These are phyloP conservation scores for Kwoniella sp. DNA, from an alignment of 768 basidiomycete genomes.

Conservation along the genomic window DNA sequence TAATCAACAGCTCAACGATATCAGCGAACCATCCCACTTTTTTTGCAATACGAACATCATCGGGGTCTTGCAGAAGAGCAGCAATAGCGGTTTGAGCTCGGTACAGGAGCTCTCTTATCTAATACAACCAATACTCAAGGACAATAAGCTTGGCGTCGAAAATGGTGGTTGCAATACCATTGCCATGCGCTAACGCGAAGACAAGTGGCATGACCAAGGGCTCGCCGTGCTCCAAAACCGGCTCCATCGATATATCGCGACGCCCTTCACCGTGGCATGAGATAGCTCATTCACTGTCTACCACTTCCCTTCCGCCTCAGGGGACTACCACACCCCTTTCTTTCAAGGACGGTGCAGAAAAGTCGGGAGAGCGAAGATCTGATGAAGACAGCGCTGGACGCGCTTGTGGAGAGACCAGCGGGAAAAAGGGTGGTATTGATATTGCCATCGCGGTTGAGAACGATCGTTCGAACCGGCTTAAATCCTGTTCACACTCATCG, in stretches of 20 bases:
- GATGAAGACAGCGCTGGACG: too few relatives aligned
- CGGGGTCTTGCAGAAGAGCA: neutral
- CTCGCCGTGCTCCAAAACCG: neutral
- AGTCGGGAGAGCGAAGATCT: too few relatives aligned
- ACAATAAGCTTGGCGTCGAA: too few relatives aligned
- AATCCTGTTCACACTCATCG: neutral
- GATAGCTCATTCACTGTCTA: slow-evolving; percentile 41
- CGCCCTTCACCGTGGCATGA: slow-evolving; percentile 52
- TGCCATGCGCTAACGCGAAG: neutral
- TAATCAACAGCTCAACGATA: neutral
- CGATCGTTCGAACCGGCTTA: too few relatives aligned
- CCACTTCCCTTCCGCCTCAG: slow-evolving; percentile 32
- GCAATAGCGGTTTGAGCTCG: too few relatives aligned
- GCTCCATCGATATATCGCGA: slow-evolving; percentile 24
- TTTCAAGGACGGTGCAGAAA: too few relatives aligned
- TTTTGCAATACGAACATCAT: neutral
- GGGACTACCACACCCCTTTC: slow-evolving; percentile 16
- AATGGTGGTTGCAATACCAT: neutral
- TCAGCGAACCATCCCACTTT: neutral
- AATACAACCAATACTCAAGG: too few relatives aligned
- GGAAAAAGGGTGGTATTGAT: too few relatives aligned
- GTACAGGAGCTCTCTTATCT: too few relatives aligned
- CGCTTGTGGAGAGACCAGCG: too few relatives aligned
- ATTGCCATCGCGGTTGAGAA: neutral
- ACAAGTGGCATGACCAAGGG: slow-evolving; percentile 6